Evolutionary conservation across 129 eudicot species (phyloP).

Genomic region (Flaveria trinervia): DNA sequence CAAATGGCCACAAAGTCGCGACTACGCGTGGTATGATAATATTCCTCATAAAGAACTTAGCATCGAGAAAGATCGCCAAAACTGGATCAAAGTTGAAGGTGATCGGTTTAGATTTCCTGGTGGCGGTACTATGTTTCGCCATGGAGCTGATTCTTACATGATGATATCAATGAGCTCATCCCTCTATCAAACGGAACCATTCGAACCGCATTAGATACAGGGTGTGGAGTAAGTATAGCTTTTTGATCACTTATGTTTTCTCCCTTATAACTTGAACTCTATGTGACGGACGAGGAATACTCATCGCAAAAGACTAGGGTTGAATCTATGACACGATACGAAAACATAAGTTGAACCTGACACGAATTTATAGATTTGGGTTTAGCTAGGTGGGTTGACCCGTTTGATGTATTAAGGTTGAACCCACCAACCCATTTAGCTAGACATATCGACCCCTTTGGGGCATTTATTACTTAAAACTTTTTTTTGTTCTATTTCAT

Average conservation of each 20-base stretch:
- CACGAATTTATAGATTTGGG: no score
- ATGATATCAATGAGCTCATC: slow-evolving; percentile 73
- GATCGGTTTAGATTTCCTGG: slow-evolving; percentile 91
- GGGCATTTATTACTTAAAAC: no score
- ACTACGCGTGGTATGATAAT: slow-evolving; percentile 81
- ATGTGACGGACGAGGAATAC: no score
- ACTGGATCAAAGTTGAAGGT: slow-evolving; percentile 96
- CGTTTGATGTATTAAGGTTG: no score
- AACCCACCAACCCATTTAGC: no score
- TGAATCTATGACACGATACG: no score
- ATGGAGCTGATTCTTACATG: slow-evolving; percentile 95
- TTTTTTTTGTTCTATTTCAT: no score
- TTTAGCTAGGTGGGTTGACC: no score
- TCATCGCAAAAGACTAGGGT: no score
- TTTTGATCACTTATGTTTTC: neutral
- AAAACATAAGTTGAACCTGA: no score
- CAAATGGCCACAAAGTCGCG: slow-evolving; percentile 96
- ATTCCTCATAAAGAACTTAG: slow-evolving; percentile 98
- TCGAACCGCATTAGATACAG: slow-evolving; percentile 92
- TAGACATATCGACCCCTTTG: no score
- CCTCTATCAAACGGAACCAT: slow-evolving; percentile 78
- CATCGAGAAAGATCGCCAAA: slow-evolving; percentile 84
- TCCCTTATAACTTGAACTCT: neutral
- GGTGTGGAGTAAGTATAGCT: slow-evolving; percentile 86
- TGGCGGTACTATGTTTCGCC: slow-evolving; percentile 96